Base-by-base conservation (phyloP, 2,329 filamentous ascomycete species). In the Dothiorella sarmentorum region DNA sequence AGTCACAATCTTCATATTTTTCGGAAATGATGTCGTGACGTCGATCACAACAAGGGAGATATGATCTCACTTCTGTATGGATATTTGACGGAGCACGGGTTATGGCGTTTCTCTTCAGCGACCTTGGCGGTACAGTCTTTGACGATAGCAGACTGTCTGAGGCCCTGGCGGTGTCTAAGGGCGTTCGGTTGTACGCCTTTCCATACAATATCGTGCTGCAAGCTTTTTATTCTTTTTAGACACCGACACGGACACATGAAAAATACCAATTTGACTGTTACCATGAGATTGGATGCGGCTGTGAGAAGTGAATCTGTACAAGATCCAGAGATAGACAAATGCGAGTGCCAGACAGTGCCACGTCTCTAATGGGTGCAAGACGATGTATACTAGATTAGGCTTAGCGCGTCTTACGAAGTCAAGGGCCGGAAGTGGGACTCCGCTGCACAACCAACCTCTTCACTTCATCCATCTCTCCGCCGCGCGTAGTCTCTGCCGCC, bases 391-490 rank as follows among this genome's bases (percentile, higher is more conserved):
- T 17, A 7, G 17, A 29, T 53, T n/a, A 7, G 49, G 33, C 24
- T 40, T 53, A 53, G 49, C 49, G 49, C 22, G 17, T 40, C 49
- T 53, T 33, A 53, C 49, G 35, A 29, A 17, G 15, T 13, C 31
- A 10, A 15, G 13, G 33, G 10, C 15, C 9, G 35, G 35, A 53
- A 53, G 49, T 40, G 49, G 49, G 33, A 53, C 49, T n/a, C 49
- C 11, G 45, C 17, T 29, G 17, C 47, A 52, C 49, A 53, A 35
- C 49, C 49, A 35, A 53, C 35, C 49, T 38, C n/a, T 29, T 40
- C 49, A 53, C 49, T 53, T 42, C 49, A 15, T 4, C 13, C 49
- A 40, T 24, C 49, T 29, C 35, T 29, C 22, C 49, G 9, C 22
- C 33, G 49, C 35, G 22, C 35, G 22, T n/a, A 27, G 22, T 40